Conservation (phyloP, 306 rosid species). For the Sophora flavescens region DNA sequence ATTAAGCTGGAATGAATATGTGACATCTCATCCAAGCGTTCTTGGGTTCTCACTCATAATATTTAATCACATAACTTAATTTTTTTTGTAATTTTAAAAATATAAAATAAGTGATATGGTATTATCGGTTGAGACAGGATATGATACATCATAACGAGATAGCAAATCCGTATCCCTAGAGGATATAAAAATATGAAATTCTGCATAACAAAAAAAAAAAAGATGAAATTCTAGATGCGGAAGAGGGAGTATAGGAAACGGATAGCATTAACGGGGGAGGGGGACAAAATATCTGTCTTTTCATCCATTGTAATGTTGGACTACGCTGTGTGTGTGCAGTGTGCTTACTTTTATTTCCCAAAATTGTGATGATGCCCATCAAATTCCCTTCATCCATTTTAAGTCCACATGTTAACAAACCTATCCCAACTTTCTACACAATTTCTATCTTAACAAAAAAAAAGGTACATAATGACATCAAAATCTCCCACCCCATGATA, state of each 20-base stretch:
- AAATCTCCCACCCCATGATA: slow-evolving; percentile 40
- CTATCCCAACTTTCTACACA: neutral
- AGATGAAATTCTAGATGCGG: neutral
- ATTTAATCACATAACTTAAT: no score
- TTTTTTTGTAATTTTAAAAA: no score
- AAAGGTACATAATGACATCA: neutral
- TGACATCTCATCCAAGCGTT: no score
- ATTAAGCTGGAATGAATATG: no score
- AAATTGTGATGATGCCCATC: slow-evolving; percentile 11
- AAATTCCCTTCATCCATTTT: slow-evolving; percentile 8
- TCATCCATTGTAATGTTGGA: slow-evolving; percentile 2
- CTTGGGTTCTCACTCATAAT: no score
- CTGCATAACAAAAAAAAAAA: neutral
- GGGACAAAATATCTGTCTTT: neutral
- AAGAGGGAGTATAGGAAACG: neutral
- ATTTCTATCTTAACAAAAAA: neutral
- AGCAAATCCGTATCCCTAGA: no score
- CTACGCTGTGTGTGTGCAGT: no score
- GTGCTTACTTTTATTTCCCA: neutral
- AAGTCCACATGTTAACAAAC: slow-evolving; percentile 18
- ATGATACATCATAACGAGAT: no score
- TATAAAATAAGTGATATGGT: no score
- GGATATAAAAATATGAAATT: no score
- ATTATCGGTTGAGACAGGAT: no score
- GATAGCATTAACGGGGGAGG: neutral